These are phyloP conservation scores for Magnaporthiopsis rhizophila DNA, from an alignment of 2,329 filamentous ascomycete genomes.

Conservation along the genomic window DNA sequence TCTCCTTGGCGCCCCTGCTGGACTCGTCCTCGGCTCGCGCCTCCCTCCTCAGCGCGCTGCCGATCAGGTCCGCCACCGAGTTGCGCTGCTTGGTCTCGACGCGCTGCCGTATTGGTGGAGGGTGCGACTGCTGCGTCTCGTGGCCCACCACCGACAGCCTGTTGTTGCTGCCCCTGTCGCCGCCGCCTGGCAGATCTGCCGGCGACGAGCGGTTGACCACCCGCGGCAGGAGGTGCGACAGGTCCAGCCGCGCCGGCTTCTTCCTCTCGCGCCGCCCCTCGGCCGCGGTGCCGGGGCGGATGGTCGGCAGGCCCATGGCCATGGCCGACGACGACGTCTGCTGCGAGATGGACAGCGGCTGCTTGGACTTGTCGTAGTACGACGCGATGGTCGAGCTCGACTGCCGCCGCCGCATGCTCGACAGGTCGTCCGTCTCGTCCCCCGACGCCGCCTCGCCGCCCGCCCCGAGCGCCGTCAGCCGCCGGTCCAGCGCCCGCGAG, in stretches of 20 bases:
- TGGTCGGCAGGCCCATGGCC: constrained; percentile 44
- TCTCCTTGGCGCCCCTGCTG: constrained; percentile 16
- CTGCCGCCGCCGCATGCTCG: constrained; percentile 37
- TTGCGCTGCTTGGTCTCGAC: background rate
- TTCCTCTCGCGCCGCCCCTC: constrained; percentile 35
- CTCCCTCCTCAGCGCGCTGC: constrained; percentile 1
- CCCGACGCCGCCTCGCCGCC: constrained; percentile 15
- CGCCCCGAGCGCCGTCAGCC: constrained; percentile 19
- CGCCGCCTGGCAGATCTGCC: background rate
- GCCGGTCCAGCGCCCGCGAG: constrained; percentile 23
- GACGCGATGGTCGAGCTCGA: constrained; percentile 49
- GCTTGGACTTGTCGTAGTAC: constrained; percentile 48
- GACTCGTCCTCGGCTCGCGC: constrained; percentile 15
- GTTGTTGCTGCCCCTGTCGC: background rate
- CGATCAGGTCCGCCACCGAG: background rate
- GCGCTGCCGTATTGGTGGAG: background rate
- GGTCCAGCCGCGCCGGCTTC: constrained; percentile 40
- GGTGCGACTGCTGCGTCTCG: background rate
- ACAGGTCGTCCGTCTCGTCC: constrained; percentile 30
- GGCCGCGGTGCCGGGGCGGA: constrained; percentile 31
- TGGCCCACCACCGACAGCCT: background rate
- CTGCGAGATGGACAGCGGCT: constrained; percentile 49
- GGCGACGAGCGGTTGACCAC: constrained; percentile 9
- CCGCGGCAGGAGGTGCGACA: constrained; percentile 34
- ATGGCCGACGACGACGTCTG: constrained; percentile 52